phyloP scores from a whole-genome alignment of 164 flowering plant genomes.

The Tetracentron sinense region DNA sequence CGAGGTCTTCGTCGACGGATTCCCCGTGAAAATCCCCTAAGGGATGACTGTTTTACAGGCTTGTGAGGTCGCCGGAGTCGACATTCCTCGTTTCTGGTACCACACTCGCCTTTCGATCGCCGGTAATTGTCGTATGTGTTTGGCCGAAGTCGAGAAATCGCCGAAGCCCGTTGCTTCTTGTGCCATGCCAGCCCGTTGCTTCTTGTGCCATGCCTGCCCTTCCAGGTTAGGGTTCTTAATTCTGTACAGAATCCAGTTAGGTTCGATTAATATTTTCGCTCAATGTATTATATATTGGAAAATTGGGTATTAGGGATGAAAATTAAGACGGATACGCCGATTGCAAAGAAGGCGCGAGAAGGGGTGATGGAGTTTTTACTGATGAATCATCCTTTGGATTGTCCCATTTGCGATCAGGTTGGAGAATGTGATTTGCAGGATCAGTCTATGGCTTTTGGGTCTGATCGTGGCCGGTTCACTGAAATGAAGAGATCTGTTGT shows the following conservation, averaged over 20 bases:
- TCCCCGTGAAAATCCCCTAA: slow-evolving; percentile 88
- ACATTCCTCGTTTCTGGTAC: slow-evolving; percentile 92
- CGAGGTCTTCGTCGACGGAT: slow-evolving; percentile 93
- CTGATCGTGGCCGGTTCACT: slow-evolving; percentile 97
- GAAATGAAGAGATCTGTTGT: slow-evolving; percentile 97
- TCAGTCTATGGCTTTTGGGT: slow-evolving; percentile 99
- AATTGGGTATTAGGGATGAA: slow-evolving; percentile 69
- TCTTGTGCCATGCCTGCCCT: slow-evolving; percentile 99
- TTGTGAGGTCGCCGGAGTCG: slow-evolving; percentile 93
- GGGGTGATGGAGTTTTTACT: slow-evolving; percentile 99
- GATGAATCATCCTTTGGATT: slow-evolving; percentile 98
- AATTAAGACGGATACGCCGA: slow-evolving; percentile 91
- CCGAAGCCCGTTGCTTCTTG: slow-evolving; percentile 99
- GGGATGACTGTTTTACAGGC: slow-evolving; percentile 95
- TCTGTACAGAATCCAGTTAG: not conserved
- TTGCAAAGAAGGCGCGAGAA: slow-evolving; percentile 97
- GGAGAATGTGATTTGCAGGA: slow-evolving; percentile 99
- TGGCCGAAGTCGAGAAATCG: slow-evolving; percentile 96
- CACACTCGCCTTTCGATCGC: slow-evolving; percentile 91
- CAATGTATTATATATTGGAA: too few relatives aligned
- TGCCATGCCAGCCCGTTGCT: too few relatives aligned
- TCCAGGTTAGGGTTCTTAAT: slow-evolving; percentile 52
- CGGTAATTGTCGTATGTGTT: slow-evolving; percentile 97
- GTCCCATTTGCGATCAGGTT: slow-evolving; percentile 99
- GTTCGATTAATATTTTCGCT: not conserved